Evolutionary conservation across 2,329 filamentous ascomycete species (phyloP), one percentile per base, ranked within the genome.

Genomic region (Huntiella decipiens): DNA sequence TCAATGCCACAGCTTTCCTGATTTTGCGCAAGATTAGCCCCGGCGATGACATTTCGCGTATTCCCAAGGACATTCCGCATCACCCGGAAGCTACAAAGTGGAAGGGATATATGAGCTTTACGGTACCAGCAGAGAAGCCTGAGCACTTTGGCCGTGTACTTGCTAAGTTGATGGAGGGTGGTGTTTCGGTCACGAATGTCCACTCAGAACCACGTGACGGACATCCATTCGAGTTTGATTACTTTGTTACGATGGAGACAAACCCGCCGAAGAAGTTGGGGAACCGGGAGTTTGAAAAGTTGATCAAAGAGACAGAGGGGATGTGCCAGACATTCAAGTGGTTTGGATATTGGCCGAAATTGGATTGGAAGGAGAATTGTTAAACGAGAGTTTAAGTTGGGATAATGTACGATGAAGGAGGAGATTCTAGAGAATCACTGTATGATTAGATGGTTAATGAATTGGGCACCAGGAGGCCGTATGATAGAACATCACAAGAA

Each of bases 1-100:
- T 83, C 54, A 91, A 91, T 59, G 77, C 70, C n/a, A 91, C 83
- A 31, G 65, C 83, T 37, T 91, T 91, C 60, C 73, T 88, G 53
- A 68, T 88, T 17, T 60, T 88, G 31, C 59, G 68, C 12, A 61
- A 55, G 46, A 58, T 59, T 15, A 51, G 56, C 3, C 47, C 52
- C 4, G 52, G 41, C 3, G 44, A 49, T 8, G 32, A 41, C 37
- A 43, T 46, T 41, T 35, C 38, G 4, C 44, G 38, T 6, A 49
- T 49, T 36, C 47, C 47, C 4, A 15, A 44, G 19, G 44, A 46
- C 13, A 49, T 49, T n/a, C 47, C 44, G 8, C 38, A 31, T 19
- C 36, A 41, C 5, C 28, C 39, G 4, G 40, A 43, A n/a, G 28
- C 40, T 12, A 44, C 31, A 16, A 33, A 13, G 10, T 49, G 47